Evolutionary conservation across 345 rosid genomes (phyloP).

Genomic region (Arabidopsis arenosa): DNA sequence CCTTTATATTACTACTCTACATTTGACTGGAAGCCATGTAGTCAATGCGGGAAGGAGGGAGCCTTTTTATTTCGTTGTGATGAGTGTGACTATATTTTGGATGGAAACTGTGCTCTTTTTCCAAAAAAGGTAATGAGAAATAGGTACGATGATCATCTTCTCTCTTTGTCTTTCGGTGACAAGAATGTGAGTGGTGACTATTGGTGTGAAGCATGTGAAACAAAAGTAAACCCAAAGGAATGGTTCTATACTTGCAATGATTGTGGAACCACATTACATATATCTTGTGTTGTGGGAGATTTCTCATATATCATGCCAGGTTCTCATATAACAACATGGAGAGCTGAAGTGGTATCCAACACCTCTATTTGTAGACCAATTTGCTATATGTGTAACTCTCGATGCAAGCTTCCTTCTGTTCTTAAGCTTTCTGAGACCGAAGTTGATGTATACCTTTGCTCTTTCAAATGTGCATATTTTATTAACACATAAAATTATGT

Average conservation of each 20-base stretch:
- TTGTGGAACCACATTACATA: neutral
- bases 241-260: neutral
- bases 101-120: too few relatives aligned
- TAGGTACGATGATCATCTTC: neutral
- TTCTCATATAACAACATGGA: too few relatives aligned
- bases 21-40: too few relatives aligned
- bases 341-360: constrained; percentile 6
- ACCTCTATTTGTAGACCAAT: neutral
- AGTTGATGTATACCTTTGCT: neutral
- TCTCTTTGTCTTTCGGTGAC: neutral
- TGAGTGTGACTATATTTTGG: neutral
- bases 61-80: neutral
- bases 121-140: neutral
- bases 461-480: neutral
- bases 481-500: too few relatives aligned
- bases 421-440: neutral
- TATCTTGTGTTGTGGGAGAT: neutral
- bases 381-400: neutral
- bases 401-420: constrained; percentile 12
- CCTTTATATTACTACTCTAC: neutral
- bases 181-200: neutral
- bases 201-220: neutral
- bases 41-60: neutral
- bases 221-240: neutral
- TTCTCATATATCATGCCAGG: neutral